Evolutionary conservation across 345 rosid species (phyloP), one percentile per base, ranked within the genome.

Genomic region (Lepidium aucheri): DNA sequence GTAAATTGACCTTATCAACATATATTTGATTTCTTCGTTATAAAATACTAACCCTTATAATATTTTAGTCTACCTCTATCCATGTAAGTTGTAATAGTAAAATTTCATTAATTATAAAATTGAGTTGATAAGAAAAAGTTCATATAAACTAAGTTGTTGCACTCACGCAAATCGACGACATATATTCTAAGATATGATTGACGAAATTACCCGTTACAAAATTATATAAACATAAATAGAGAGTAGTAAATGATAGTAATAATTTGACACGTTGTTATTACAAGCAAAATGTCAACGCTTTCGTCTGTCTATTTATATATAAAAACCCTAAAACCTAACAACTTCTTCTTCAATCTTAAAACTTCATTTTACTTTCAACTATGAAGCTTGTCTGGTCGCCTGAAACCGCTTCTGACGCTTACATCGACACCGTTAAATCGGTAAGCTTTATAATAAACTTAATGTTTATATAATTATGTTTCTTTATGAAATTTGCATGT

Each of bases 381-480:
- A 89, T 89, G 96, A 92, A 79, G 85, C 87, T 89, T 11, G 83
- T 74, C 38, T 92, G 97, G 98, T 87, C 93, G 14, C 91, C 98
- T 6, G 96, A 86, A 50, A 72, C 73, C 10, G 98, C 98, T 8
- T 81, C 84, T 4, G 78, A 82, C 58, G 96, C 98, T 16, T 92
- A 83, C 63, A 45, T 92, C 35, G 81, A 75, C 12, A 89, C 96
- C 40, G 87, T 92, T 12, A 70, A 68, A 79, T 79, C 81, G 15
- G 95, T 92, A 67, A 68, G 87, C 61, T 64, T 6, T 20, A 28
- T 51, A 18, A 28, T 7, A 9, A 24, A 32, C 11, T 4, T 1
- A 9, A 12, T 36, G 1, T 35, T 9, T 47, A 41, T 4, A 17
- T 32, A 2, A 20, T 9, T 44, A 26, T 3, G 46, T 18, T 9